Conservation (phyloP, 2,329 filamentous ascomycete species). For the Colletotrichum cuscutae region DNA sequence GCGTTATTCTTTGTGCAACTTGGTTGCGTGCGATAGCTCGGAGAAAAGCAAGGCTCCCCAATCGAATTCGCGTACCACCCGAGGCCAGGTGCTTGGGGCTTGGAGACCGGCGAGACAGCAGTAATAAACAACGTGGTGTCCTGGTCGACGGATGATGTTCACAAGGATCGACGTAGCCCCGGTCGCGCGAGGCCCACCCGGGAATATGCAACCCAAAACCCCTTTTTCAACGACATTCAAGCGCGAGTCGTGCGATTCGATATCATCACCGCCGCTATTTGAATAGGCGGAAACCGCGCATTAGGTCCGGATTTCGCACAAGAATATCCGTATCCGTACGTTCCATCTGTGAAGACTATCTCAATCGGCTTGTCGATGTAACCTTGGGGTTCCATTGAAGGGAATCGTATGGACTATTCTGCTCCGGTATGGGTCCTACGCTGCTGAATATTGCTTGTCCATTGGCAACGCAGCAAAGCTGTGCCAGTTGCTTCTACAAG, state of each 20-base stretch:
- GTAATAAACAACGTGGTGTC: conserved; percentile 31
- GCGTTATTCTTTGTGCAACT: conserved; percentile 12
- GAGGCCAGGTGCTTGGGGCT: conserved; percentile 22
- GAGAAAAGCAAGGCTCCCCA: not conserved
- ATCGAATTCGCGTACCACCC: not conserved
- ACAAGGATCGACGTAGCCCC: conserved; percentile 26
- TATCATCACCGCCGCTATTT: not conserved
- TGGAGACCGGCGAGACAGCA: conserved; percentile 1
- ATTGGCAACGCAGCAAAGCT: not conserved
- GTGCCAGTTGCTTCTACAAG: too few species aligned
- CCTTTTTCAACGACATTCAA: conserved; percentile 29
- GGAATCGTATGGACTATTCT: not conserved
- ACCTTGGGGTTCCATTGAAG: not conserved
- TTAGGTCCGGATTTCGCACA: not conserved
- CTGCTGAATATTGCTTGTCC: not conserved
- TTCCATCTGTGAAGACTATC: not conserved
- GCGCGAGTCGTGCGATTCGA: not conserved
- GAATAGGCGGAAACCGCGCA: not conserved
- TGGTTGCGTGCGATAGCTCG: not conserved
- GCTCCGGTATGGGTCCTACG: not conserved
- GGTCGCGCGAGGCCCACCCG: conserved; percentile 8
- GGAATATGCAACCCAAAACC: conserved; percentile 12
- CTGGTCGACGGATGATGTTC: conserved; percentile 31
- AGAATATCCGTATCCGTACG: not conserved
- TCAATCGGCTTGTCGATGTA: not conserved